Base-by-base conservation (phyloP, 169 alveolate genomes). In the Pseudocohnilembus persalinus region DNA sequence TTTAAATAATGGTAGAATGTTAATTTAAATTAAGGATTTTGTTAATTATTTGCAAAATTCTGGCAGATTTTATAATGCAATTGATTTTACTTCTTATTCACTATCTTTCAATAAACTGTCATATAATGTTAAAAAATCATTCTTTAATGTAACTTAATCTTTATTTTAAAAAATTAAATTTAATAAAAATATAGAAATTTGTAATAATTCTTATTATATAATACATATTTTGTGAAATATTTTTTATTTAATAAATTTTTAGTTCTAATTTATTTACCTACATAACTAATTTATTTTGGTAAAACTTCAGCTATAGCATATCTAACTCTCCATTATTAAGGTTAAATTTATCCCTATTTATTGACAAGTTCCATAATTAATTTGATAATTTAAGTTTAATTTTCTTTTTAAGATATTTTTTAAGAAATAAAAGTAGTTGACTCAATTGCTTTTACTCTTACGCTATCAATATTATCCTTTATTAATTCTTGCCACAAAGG, bases 81-180 rank as follows among this genome's bases (percentile, higher is more conserved):
- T 82, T n/a, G 90, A 86, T 74, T 85, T 79, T 0, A 86, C 90
- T 68, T 86, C 90, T n/a, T 83, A 87, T 33, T 86, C 90, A 15
- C 80, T 30, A 76, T 86, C 90, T 34, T 86, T 86, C 24, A 86
- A 79, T 75, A 86, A 76, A 30, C 65, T 32, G 30, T 86, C 83
- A 34, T 75, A 86, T n/a, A 86, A 75, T 16, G 86, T 35, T 0
- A 81, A 77, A 29, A 83, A 79, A 73, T 79, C 35, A 27, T 79
- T 86, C 75, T 82, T 74, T 29, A 81, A 27, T n/a, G 73, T 73
- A n/a, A 29, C 74, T 63, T 86, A 80, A 64, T 86, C 85, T 76
- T 32, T 81, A 74, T 85, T 83, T 85, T 25, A 49, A 63, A 28
- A 25, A 33, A 25, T 1, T 0, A 0, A 35, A 33, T 74, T 63